phyloP scores from a whole-genome alignment of 2,329 filamentous ascomycete genomes.

The Fusarium verticillioides region DNA sequence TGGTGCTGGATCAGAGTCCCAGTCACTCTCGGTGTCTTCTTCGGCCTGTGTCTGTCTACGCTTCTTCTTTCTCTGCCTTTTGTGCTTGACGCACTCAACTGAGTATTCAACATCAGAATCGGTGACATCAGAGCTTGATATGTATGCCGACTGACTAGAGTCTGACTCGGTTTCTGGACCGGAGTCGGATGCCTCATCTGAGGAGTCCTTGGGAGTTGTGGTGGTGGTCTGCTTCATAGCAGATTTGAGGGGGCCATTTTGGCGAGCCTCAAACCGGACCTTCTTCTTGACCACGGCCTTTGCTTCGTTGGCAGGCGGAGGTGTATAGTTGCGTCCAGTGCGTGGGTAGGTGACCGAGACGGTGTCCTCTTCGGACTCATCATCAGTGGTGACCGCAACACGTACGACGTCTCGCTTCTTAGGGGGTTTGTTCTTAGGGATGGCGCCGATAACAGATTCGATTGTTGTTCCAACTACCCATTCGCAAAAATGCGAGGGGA shows the following conservation, averaged over 20 bases:
- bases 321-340: constrained; percentile 33
- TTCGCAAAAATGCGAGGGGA: constrained; percentile 51
- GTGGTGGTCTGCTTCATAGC: constrained; percentile 39
- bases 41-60: constrained; percentile 5
- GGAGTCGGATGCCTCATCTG: constrained; percentile 39
- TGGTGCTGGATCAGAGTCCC: constrained; percentile 50
- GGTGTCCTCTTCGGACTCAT: constrained; percentile 62
- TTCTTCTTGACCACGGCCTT: constrained; percentile 53
- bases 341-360: constrained; percentile 62
- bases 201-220: constrained; percentile 26
- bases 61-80: constrained; percentile 35
- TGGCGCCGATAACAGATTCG: constrained; percentile 43
- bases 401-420: constrained; percentile 50
- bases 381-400: constrained; percentile 61
- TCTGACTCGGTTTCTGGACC: constrained; percentile 34
- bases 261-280: constrained; percentile 55
- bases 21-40: constrained; percentile 41
- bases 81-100: constrained; percentile 14
- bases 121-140: constrained; percentile 24
- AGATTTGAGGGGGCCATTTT: constrained; percentile 44
- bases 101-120: constrained; percentile 35
- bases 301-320: not conserved
- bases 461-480: constrained; percentile 55
- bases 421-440: constrained; percentile 42
- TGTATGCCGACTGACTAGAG: constrained; percentile 37